Evolutionary conservation across 2,329 filamentous ascomycete genomes (phyloP), one percentile per base, ranked within the genome.

Genomic region (Akanthomyces uredinophilus): DNA sequence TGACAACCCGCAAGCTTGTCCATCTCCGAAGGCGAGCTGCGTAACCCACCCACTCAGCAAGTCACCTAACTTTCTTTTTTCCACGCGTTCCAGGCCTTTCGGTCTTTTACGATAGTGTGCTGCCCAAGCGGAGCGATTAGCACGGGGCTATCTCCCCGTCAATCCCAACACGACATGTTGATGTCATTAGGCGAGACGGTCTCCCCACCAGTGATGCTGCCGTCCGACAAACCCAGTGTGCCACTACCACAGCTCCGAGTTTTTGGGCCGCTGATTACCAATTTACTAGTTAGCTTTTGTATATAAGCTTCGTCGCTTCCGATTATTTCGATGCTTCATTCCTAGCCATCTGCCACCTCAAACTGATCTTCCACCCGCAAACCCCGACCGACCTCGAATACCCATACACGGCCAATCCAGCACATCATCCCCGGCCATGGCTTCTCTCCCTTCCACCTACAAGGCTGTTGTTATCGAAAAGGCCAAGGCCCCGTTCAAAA

Each of bases 391-490:
- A 35, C n/a, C 27, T 35, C 29, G 11, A 16, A 32, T 32, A 50
- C 4, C 20, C 18, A 44, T 14, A 53, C 37, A 22, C 7, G 32
- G 39, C 32, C 16, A 16, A 35, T 35, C 7, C 44, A 53, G 16
- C 14, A 43, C 22, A 22, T 13, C 32, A 52, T 20, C 16, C 11
- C n/a, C 8, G 47, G 50, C 24, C 59, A 68, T 47, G 59, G 72
- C 73, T 68, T 70, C 75, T 51, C 78, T 88, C 11, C 89, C 89
- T 8, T 83, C 86, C 67, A 86, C 85, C 11, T 90, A 83, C 80
- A 88, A 87, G 71, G 87, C 85, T 4, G 87, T 85, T 54, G 78
- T 88, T 62, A 76, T 90, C 66, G 80, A 83, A 61, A 77, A 79
- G 62, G 71, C 75, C 29, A 79, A 81, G 62, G 75, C 73, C 3